These are phyloP conservation scores for Phaseolus coccineus DNA, from an alignment of 331 rosid genomes.

Conservation along the genomic window DNA sequence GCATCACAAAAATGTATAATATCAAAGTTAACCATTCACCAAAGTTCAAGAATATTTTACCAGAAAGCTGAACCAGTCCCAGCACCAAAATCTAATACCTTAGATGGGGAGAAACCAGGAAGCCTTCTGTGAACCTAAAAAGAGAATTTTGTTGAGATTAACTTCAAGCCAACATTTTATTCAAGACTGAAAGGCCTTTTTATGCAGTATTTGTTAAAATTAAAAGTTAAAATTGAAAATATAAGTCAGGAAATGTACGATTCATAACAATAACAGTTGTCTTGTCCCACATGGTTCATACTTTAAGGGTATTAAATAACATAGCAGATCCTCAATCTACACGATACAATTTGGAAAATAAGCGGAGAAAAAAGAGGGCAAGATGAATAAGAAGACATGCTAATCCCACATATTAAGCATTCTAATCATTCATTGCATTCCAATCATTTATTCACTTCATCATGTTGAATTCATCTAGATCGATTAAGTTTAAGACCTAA, in stretches of 20 bases:
- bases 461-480: not conserved
- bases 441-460: slow-evolving; percentile 13
- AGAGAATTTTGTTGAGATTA: slow-evolving; percentile 13
- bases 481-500: slow-evolving; percentile 34
- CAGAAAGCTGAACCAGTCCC: slow-evolving; percentile 98
- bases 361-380: not conserved
- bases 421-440: not conserved
- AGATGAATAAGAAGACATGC: not conserved
- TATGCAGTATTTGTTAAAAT: not conserved
- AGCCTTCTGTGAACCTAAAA: slow-evolving; percentile 79
- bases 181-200: slow-evolving; percentile 9
- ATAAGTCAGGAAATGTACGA: slow-evolving; percentile 1
- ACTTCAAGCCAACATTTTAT: slow-evolving; percentile 19
- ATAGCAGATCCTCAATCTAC: not conserved
- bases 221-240: slow-evolving; percentile 13
- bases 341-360: not conserved
- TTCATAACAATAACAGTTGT: not conserved
- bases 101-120: slow-evolving; percentile 84
- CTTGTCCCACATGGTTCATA: not conserved
- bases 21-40: slow-evolving; percentile 21
- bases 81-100: slow-evolving; percentile 91
- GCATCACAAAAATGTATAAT: slow-evolving; percentile 1
- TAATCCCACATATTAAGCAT: slow-evolving; percentile 1
- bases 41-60: slow-evolving; percentile 56
- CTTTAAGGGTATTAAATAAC: slow-evolving; percentile 4